A percentile compares a stretch with the other conserved stretches of the same genome.
phyloP scores from a whole-genome alignment of 176 grass and related monocot species.

The Otatea glauca region DNA sequence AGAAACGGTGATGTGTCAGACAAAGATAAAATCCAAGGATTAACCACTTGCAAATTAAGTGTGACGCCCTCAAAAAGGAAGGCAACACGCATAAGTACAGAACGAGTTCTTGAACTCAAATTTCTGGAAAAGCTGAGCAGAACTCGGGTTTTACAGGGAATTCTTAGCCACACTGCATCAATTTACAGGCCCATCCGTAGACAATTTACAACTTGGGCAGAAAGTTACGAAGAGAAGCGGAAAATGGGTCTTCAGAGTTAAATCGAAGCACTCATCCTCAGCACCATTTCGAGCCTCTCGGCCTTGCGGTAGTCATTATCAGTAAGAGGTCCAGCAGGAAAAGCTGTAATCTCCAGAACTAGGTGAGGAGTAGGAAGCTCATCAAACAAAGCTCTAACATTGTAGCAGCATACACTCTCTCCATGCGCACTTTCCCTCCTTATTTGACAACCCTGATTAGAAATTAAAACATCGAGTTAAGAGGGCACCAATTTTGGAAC shows the following conservation, averaged over 20 bases:
- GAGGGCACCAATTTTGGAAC: conserved; percentile 1
- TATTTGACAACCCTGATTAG: conserved; percentile 89
- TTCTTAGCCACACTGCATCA: conserved; percentile 42
- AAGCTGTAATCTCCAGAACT: conserved; percentile 87
- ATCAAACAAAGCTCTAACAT: conserved; percentile 94
- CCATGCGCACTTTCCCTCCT: conserved; percentile 96
- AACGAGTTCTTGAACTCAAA: conserved; percentile 38
- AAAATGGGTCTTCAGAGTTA: conserved; percentile 49
- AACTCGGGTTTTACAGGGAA: conserved; percentile 34
- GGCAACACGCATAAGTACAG: not conserved
- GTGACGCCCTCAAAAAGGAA: not conserved
- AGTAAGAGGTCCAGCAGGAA: conserved; percentile 80
- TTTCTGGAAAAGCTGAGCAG: conserved; percentile 37
- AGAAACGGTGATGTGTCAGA: not conserved
- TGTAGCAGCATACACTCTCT: conserved; percentile 95
- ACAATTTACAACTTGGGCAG: conserved; percentile 60
- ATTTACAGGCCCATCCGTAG: conserved; percentile 57
- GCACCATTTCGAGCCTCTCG: conserved; percentile 86
- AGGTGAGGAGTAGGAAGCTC: conserved; percentile 91
- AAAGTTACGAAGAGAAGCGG: conserved; percentile 23
- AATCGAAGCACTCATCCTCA: conserved; percentile 80
- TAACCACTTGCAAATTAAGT: not conserved
- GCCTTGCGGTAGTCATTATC: conserved; percentile 89
- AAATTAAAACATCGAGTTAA: conserved; percentile 37
- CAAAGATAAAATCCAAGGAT: conserved; percentile 4